Percentiles rank a stretch among this genome's conserved stretches.
Conservation (phyloP, 2,329 filamentous ascomycete genomes). For the Alternaria postmessia region DNA sequence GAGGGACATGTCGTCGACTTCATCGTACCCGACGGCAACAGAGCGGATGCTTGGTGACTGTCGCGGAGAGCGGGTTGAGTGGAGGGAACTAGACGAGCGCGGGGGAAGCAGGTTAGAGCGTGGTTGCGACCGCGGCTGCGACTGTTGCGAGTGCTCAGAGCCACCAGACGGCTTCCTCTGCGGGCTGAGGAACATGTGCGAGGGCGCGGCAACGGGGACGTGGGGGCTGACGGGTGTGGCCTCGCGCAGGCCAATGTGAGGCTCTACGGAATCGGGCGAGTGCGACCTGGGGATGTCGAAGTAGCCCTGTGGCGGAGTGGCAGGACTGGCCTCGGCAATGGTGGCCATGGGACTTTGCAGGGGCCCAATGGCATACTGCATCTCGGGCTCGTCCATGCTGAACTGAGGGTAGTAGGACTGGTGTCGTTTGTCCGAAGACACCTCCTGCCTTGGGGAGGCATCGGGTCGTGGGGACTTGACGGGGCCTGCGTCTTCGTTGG, state of each 20-base stretch:
- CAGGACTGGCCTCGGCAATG: conserved; percentile 45
- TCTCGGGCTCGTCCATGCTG: conserved; percentile 41
- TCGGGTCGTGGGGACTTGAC: conserved; percentile 36
- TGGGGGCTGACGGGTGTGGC: conserved; percentile 53
- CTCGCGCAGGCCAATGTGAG: conserved; percentile 52
- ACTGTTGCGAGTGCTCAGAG: conserved; percentile 30
- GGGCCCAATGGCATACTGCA: conserved; percentile 34
- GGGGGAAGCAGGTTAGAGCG: conserved; percentile 50
- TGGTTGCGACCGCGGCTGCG: conserved; percentile 31
- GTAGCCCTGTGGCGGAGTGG: conserved; percentile 48
- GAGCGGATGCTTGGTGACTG: conserved; percentile 57
- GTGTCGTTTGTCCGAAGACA: conserved; percentile 38
- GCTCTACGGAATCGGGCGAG: conserved; percentile 57
- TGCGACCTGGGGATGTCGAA: conserved; percentile 56
- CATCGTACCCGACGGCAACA: conserved; percentile 64
- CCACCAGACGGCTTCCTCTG: conserved; percentile 53
- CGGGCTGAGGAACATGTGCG: conserved; percentile 46
- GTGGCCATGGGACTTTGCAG: conserved; percentile 44
- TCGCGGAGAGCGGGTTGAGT: conserved; percentile 42
- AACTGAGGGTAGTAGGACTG: conserved; percentile 50
- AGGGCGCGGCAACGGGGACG: conserved; percentile 38
- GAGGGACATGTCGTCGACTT: conserved; percentile 72
- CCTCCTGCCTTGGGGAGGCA: conserved; percentile 39
- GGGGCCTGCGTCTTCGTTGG: conserved; percentile 56
- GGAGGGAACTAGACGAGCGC: conserved; percentile 50